Evolutionary conservation across 1,284 basidiomycete species (phyloP), one percentile per base, ranked within the genome.

Genomic region (Quambalaria eucalypti): DNA sequence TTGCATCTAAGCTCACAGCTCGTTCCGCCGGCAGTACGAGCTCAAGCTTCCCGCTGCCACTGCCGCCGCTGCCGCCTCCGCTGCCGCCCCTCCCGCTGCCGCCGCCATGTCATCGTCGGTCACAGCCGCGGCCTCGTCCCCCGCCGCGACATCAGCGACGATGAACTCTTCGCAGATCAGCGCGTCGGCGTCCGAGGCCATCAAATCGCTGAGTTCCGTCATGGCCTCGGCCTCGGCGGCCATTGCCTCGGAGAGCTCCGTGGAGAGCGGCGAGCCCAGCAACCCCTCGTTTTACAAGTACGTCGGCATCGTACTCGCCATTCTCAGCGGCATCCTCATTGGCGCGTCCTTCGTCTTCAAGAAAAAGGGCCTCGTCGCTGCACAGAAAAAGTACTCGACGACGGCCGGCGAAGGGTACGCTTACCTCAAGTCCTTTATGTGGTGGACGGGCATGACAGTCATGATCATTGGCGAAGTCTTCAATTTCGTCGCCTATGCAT

Each of bases 281-380:
- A 67, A 68, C 21, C 76, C 76, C 4, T 61, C 67, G 2, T 64
- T 48, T n/a, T 80, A 76, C 74, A 80, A 81, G 68, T 77, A 80
- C 56, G 73, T 82, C 56, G 81, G 82, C 50, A 76, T 96, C 59
- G 79, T 87, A 54, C 82, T 97, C 38, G 91, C 92, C 21, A 79
- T 97, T 50, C 77, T 78, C 19, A 88, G 85, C 69, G 93, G 93
- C 23, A 42, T 92, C 25, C 84, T 98, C 64, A 97, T 97, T 66
- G 93, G 93, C 5, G 82, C 85, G n/a, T 87, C 86, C 68, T 92
- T 90, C 77, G 80, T 82, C 21, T 76, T 98, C 81, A 98, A 98
- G 83, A 98, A 97, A 82, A 93, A 73, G 53, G 77, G 77, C 3
- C 60, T 78, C 8, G 58, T 78, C 1, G 57, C 71, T 6, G 61